These are phyloP conservation scores for Cladosporium sphaerospermum DNA, from an alignment of 2,329 filamentous ascomycete genomes.

Conservation along the genomic window DNA sequence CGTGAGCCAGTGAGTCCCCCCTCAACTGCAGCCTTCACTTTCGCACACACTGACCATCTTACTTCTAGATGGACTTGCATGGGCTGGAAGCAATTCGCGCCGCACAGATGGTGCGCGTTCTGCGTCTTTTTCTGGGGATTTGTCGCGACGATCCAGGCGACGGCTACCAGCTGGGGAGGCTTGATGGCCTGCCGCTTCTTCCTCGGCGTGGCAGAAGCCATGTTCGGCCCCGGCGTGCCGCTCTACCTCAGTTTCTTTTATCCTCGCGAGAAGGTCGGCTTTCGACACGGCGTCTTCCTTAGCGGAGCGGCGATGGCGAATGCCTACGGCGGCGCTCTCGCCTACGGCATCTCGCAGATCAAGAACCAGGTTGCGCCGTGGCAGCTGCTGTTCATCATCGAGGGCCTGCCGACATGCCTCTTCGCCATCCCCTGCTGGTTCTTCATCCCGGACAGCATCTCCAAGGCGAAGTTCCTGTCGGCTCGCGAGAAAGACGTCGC, in stretches of 20 bases:
- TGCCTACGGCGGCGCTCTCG: conserved; percentile 64
- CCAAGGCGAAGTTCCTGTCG: conserved; percentile 48
- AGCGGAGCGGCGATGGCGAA: conserved; percentile 63
- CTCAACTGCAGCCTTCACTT: conserved; percentile 27
- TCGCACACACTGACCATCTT: neutral
- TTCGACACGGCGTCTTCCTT: conserved; percentile 51
- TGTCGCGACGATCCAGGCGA: conserved; percentile 42
- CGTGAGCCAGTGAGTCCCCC: conserved; percentile 29
- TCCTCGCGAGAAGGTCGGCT: conserved; percentile 49
- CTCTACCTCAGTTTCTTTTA: conserved; percentile 62
- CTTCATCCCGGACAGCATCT: conserved; percentile 46
- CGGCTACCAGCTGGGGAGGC: conserved; percentile 39
- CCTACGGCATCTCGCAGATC: conserved; percentile 59
- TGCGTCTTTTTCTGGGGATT: conserved; percentile 43
- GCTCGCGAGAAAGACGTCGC: conserved; percentile 55
- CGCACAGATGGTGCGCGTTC: conserved; percentile 36
- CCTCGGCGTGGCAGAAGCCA: conserved; percentile 35
- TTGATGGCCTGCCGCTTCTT: conserved; percentile 46
- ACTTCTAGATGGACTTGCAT: conserved; percentile 56
- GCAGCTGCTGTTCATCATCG: conserved; percentile 56
- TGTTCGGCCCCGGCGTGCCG: conserved; percentile 46
- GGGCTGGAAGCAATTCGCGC: conserved; percentile 31
- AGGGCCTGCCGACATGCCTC: conserved; percentile 55
- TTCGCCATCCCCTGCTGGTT: conserved; percentile 51
- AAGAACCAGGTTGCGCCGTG: conserved; percentile 53